These are phyloP conservation scores for Zasmidium cellare DNA, from an alignment of 2,329 filamentous ascomycete genomes.

Conservation along the genomic window DNA sequence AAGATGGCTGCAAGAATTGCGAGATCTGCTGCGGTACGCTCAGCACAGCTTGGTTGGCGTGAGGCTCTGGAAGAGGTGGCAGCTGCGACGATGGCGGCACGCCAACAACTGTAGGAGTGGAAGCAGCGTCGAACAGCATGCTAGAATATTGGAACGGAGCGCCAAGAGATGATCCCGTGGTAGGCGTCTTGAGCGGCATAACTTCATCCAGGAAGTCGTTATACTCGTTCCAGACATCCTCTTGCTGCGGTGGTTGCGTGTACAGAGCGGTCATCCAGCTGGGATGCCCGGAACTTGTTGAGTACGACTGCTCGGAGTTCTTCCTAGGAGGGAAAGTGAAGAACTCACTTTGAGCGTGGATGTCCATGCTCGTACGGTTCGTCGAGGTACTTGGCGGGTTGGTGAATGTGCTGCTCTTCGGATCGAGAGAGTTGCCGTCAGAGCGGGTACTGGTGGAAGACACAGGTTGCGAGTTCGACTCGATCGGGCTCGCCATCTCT, in stretches of 20 bases:
- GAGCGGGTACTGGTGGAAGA: conserved; percentile 32
- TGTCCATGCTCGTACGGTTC: conserved; percentile 26
- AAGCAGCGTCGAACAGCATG: conserved; percentile 45
- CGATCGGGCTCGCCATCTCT: conserved; percentile 34
- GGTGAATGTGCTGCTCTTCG: conserved; percentile 23
- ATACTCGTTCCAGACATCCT: conserved; percentile 94
- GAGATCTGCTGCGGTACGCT: conserved; percentile 33
- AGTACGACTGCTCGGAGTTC: conserved; percentile 64
- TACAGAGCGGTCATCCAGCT: conserved; percentile 42
- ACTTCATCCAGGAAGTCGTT: conserved; percentile 80
- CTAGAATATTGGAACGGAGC: conserved; percentile 54
- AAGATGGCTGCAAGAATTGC: conserved; percentile 30
- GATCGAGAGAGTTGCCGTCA: conserved; percentile 18
- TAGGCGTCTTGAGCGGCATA: conserved; percentile 52
- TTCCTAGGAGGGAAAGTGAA: conserved; percentile 73
- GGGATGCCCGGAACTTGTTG: conserved; percentile 61
- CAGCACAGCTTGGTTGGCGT: conserved; percentile 12
- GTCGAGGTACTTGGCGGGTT: conserved; percentile 26
- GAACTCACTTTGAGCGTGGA: conserved; percentile 57
- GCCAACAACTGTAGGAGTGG: conserved; percentile 8
- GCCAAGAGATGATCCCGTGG: conserved; percentile 55
- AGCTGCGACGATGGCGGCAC: conserved; percentile 17
- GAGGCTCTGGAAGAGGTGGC: conserved; percentile 12
- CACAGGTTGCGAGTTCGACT: conserved; percentile 26
- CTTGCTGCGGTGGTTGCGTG: conserved; percentile 53